Conservation (phyloP, 306 rosid genomes). For the barrel medic (Medicago truncatula) region DNA sequence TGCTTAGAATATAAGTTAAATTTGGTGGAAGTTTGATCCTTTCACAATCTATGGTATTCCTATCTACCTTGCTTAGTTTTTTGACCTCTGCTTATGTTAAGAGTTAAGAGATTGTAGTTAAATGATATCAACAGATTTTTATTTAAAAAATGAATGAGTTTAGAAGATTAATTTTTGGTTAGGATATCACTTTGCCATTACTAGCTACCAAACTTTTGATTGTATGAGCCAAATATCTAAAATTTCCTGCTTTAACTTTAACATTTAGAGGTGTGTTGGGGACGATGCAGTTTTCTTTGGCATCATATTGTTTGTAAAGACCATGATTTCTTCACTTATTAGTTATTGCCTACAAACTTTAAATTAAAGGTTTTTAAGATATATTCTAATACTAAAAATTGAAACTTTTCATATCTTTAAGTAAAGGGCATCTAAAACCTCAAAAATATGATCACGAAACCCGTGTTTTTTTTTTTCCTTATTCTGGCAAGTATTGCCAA, state of each 20-base stretch:
- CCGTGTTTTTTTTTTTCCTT: not conserved
- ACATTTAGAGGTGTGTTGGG: not conserved
- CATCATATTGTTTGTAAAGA: slow-evolving; percentile 15
- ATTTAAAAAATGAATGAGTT: not conserved
- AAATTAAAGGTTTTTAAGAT: not conserved
- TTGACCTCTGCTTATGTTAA: not conserved
- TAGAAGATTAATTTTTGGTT: slow-evolving; percentile 4
- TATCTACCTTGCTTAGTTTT: slow-evolving; percentile 26
- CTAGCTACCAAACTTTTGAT: not conserved
- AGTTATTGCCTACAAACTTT: slow-evolving; percentile 6
- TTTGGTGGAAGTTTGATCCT: not conserved
- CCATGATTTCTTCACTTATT: slow-evolving; percentile 6
- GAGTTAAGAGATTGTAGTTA: not conserved
- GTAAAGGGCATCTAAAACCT: slow-evolving; percentile 24
- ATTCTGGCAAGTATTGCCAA: not conserved
- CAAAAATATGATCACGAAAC: slow-evolving; percentile 6
- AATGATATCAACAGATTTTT: not conserved
- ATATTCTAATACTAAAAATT: slow-evolving; percentile 12
- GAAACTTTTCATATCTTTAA: slow-evolving; percentile 19
- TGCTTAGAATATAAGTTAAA: not conserved
- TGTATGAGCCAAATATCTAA: not conserved
- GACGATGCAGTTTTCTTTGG: not conserved
- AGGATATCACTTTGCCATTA: slow-evolving; percentile 6
- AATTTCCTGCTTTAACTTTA: not conserved
- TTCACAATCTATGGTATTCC: slow-evolving; percentile 16